These are phyloP conservation scores for Lecanosticta acicola DNA, from an alignment of 2,329 filamentous ascomycete species.

Conservation along the genomic window DNA sequence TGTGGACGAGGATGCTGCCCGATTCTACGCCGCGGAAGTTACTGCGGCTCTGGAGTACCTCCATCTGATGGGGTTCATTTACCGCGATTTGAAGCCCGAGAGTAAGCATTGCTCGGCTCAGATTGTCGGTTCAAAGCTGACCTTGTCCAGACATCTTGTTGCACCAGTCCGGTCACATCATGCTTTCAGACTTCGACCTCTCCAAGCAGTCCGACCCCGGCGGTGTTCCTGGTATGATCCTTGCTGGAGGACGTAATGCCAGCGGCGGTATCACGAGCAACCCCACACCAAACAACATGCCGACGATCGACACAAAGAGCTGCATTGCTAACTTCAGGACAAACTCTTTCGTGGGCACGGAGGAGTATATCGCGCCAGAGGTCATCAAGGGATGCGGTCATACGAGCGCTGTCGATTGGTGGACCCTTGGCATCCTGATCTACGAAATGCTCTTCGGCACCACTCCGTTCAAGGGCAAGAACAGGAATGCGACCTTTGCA, in stretches of 20 bases:
- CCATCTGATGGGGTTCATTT: slow-evolving; percentile 99
- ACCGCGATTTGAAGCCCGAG: slow-evolving; percentile 94
- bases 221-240: slow-evolving; percentile 95
- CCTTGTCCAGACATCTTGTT: slow-evolving; percentile 75
- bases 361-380: slow-evolving; percentile 97
- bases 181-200: slow-evolving; percentile 97
- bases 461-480: slow-evolving; percentile 99
- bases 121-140: slow-evolving; percentile 39
- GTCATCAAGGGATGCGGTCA: slow-evolving; percentile 98
- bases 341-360: slow-evolving; percentile 96
- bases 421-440: slow-evolving; percentile 93
- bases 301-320: slow-evolving; percentile 97
- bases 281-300: slow-evolving; percentile 59
- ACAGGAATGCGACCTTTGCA: slow-evolving; percentile 93
- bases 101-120: slow-evolving; percentile 61
- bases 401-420: slow-evolving; percentile 98
- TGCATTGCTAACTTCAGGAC: slow-evolving; percentile 98
- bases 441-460: slow-evolving; percentile 99
- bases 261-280: slow-evolving; percentile 62
- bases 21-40: slow-evolving; percentile 96
- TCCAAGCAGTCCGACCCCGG: slow-evolving; percentile 96
- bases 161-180: slow-evolving; percentile 98
- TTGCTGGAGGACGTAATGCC: slow-evolving; percentile 63
- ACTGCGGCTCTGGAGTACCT: slow-evolving; percentile 94
- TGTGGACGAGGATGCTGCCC: slow-evolving; percentile 90